These are phyloP conservation scores for Ophiostoma sp. DNA, from an alignment of 2,329 filamentous ascomycete species.

Conservation along the genomic window DNA sequence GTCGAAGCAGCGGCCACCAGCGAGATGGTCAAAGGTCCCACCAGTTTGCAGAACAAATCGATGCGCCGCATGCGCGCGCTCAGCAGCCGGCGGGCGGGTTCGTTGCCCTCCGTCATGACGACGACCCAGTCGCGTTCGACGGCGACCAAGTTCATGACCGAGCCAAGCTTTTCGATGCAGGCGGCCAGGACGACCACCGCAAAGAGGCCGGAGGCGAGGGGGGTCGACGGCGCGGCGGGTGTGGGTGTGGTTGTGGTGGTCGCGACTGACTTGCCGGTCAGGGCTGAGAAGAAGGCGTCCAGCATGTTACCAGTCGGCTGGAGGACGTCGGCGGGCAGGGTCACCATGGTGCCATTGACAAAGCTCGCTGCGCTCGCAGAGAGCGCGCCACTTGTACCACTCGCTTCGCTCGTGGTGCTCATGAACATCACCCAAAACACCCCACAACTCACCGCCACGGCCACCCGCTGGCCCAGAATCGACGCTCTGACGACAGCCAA, in stretches of 20 bases:
- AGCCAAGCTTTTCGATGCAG: slow-evolving; percentile 67
- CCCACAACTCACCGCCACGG: slow-evolving; percentile 50
- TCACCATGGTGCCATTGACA: neutral
- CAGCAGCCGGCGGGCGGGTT: slow-evolving; percentile 39
- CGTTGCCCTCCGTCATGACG: slow-evolving; percentile 47
- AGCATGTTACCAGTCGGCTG: neutral
- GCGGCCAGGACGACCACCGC: slow-evolving; percentile 52
- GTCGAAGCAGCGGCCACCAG: slow-evolving; percentile 50
- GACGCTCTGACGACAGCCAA: slow-evolving; percentile 53
- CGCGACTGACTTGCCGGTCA: neutral
- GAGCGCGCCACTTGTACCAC: neutral
- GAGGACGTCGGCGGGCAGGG: neutral
- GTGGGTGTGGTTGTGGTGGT: neutral
- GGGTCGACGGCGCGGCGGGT: slow-evolving; percentile 5
- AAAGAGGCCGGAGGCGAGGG: slow-evolving; percentile 35
- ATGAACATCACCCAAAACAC: slow-evolving; percentile 44
- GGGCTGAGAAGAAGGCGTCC: neutral
- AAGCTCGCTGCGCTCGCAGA: neutral
- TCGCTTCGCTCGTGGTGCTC: slow-evolving; percentile 22
- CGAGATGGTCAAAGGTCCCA: slow-evolving; percentile 54
- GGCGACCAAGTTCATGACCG: slow-evolving; percentile 65
- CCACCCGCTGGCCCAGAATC: slow-evolving; percentile 47
- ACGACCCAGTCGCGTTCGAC: slow-evolving; percentile 72
- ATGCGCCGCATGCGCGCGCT: slow-evolving; percentile 60
- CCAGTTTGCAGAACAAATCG: slow-evolving; percentile 58